Percentiles rank a stretch among this genome's conserved stretches.
phyloP scores from a whole-genome alignment of 495 filamentous ascomycete species.

The Penicillium bialowiezense region DNA sequence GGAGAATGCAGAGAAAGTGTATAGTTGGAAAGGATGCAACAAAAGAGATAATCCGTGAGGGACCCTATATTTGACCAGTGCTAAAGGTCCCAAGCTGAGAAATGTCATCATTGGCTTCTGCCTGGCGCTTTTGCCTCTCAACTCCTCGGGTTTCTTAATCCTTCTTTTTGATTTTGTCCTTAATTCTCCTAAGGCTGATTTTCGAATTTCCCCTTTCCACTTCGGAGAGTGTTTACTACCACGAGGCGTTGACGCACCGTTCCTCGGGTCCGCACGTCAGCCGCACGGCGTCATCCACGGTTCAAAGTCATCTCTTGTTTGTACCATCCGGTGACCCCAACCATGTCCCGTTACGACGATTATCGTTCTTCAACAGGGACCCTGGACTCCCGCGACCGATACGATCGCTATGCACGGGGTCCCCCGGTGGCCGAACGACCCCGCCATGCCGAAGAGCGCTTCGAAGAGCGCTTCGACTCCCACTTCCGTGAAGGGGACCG shows the following conservation, averaged over 20 bases:
- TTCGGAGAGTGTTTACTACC: no score
- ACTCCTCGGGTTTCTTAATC: neutral
- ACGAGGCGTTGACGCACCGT: no score
- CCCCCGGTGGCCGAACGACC: constrained; percentile 43
- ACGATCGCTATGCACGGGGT: constrained; percentile 43
- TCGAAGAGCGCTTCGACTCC: constrained; percentile 52
- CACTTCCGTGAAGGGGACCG: constrained; percentile 54
- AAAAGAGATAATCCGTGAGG: no score
- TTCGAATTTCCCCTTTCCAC: neutral
- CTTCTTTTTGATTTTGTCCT: neutral
- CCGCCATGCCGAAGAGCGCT: constrained; percentile 47
- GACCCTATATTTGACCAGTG: no score
- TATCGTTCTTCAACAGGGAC: constrained; percentile 41
- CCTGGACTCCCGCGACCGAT: constrained; percentile 44
- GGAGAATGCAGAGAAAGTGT: no score
- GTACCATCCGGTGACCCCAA: constrained; percentile 11
- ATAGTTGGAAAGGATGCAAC: no score
- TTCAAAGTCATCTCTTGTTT: constrained; percentile 11
- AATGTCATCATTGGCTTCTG: constrained; percentile 19
- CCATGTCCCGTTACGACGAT: constrained; percentile 49
- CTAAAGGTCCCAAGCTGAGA: no score
- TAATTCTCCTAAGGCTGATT: constrained; percentile 5
- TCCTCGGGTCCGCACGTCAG: neutral
- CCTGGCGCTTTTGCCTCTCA: constrained; percentile 5
- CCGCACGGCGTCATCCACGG: constrained; percentile 26